Percentiles rank a stretch among this genome's conserved stretches.
Conservation (phyloP, 2,329 filamentous ascomycete species). For the Exophiala sideris region DNA sequence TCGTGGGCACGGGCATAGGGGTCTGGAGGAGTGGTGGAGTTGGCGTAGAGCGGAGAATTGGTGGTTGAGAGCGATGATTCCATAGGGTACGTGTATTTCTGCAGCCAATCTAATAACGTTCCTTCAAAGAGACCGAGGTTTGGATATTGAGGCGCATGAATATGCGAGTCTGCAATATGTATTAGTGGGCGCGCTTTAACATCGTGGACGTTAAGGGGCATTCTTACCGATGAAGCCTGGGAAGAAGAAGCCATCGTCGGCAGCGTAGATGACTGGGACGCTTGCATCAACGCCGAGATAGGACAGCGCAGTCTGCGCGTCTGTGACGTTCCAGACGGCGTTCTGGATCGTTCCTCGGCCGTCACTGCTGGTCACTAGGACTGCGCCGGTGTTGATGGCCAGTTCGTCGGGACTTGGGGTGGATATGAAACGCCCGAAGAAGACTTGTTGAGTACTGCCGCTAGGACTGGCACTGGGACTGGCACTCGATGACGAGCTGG, state of each 20-base stretch:
- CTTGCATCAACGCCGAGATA: neutral
- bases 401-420: slow-evolving; percentile 13
- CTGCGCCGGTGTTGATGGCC: slow-evolving; percentile 10
- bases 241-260: slow-evolving; percentile 8
- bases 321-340: slow-evolving; percentile 10
- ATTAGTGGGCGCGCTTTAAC: neutral
- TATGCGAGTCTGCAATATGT: slow-evolving; percentile 50
- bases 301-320: neutral
- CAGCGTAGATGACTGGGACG: slow-evolving; percentile 5
- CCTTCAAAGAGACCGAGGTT: slow-evolving; percentile 93
- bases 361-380: slow-evolving; percentile 13
- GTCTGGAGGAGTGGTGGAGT: slow-evolving; percentile 13
- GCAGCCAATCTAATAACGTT: slow-evolving; percentile 88
- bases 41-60: slow-evolving; percentile 17
- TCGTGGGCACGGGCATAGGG: slow-evolving; percentile 59
- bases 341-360: slow-evolving; percentile 8
- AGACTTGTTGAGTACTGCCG: slow-evolving; percentile 7
- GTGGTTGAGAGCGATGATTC: slow-evolving; percentile 66
- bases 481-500: neutral
- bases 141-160: slow-evolving; percentile 91
- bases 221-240: slow-evolving; percentile 1
- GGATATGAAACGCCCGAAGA: slow-evolving; percentile 22
- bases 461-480: neutral
- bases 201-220: neutral
- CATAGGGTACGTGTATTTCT: slow-evolving; percentile 90